Evolutionary conservation across 345 rosid genomes (phyloP).

Genomic region (Conringia planisiliqua): DNA sequence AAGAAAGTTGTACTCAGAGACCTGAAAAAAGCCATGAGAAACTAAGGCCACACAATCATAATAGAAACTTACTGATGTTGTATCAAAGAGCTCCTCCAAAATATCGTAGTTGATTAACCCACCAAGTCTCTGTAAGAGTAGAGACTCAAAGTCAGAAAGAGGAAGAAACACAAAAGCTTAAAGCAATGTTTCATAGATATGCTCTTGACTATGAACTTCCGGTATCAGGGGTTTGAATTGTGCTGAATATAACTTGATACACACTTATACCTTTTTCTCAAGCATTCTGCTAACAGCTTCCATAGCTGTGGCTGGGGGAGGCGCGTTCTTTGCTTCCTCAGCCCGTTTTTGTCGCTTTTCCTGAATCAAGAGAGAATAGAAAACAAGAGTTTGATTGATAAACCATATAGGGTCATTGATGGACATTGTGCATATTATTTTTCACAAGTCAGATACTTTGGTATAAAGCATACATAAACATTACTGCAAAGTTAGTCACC

Average conservation of each 20-base stretch:
- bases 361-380: constrained; percentile 40
- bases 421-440: background rate
- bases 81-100: constrained; percentile 57
- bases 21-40: background rate
- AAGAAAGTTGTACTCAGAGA: background rate
- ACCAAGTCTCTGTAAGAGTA: constrained; percentile 54
- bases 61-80: constrained; percentile 45
- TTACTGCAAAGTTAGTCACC: constrained; percentile 21
- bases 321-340: constrained; percentile 58
- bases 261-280: constrained; percentile 51
- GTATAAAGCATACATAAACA: background rate
- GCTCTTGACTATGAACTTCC: background rate
- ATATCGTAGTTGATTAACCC: constrained; percentile 38
- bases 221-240: background rate
- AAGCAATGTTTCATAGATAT: background rate
- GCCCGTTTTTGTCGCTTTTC: constrained; percentile 81
- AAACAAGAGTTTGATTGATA: background rate
- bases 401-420: background rate
- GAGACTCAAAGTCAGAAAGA: background rate
- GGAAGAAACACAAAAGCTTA: background rate
- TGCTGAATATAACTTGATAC: background rate
- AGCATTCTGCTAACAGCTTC: constrained; percentile 68
- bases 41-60: background rate
- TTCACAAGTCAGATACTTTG: constrained; percentile 8
- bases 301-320: constrained; percentile 66